phyloP scores from a whole-genome alignment of 2,329 filamentous ascomycete species.

The Pseudonectria buxi region DNA sequence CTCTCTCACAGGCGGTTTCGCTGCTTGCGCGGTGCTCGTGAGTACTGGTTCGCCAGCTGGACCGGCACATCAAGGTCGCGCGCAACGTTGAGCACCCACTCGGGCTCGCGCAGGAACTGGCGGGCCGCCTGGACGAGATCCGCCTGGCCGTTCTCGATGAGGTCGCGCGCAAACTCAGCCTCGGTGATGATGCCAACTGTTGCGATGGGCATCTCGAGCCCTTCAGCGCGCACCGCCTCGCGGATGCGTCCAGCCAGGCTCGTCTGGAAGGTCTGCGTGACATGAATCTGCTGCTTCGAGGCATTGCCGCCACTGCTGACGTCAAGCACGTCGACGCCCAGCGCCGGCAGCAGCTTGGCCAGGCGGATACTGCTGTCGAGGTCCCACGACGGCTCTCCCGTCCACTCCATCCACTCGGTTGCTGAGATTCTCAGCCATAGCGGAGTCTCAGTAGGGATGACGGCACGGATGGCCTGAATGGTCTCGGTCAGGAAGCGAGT shows the following conservation, averaged over 20 bases:
- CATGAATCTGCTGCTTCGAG: conserved; percentile 50
- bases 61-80: conserved; percentile 65
- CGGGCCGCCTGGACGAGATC: conserved; percentile 71
- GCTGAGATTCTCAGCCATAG: conserved; percentile 54
- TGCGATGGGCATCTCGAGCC: conserved; percentile 54
- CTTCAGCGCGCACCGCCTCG: conserved; percentile 48
- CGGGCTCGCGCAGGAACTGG: conserved; percentile 76
- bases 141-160: conserved; percentile 47
- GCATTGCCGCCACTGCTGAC: conserved; percentile 72
- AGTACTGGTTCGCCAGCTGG: conserved; percentile 63
- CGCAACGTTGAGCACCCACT: conserved; percentile 67
- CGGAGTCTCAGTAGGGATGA: conserved; percentile 47
- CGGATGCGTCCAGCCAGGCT: conserved; percentile 67
- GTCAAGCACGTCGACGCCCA: conserved; percentile 78
- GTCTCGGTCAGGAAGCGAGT: conserved; percentile 54
- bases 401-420: conserved; percentile 55
- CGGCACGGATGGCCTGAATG: conserved; percentile 42
- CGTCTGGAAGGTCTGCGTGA: conserved; percentile 65
- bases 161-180: conserved; percentile 57
- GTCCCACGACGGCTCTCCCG: conserved; percentile 52
- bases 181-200: conserved; percentile 69
- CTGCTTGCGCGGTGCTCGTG: conserved; percentile 11
- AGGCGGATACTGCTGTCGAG: conserved; percentile 46
- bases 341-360: conserved; percentile 54
- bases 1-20: neutral